Percentiles rank a stretch among this genome's conserved stretches.
These are phyloP conservation scores for Magnaporthiopsis poae DNA, from an alignment of 2,329 filamentous ascomycete species.

Conservation along the genomic window DNA sequence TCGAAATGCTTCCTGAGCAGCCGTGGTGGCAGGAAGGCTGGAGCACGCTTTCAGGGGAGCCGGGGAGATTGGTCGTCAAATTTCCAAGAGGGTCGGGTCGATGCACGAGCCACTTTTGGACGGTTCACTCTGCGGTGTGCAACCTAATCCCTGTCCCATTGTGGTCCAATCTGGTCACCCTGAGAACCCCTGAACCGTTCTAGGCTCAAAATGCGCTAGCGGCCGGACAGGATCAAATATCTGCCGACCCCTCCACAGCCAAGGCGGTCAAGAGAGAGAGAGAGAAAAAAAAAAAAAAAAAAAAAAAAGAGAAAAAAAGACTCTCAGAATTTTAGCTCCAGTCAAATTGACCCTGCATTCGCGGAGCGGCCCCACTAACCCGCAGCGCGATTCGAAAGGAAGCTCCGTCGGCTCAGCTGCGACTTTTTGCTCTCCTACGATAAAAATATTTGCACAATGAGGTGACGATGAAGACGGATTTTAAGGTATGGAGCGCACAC, in stretches of 20 bases:
- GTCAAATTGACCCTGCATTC: not conserved
- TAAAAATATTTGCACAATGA: constrained; percentile 15
- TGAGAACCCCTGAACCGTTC: constrained; percentile 2
- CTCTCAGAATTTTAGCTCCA: constrained; percentile 2
- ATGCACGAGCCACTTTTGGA: constrained; percentile 17
- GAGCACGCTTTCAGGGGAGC: constrained; percentile 14
- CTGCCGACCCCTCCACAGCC: constrained; percentile 19
- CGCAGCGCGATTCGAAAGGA: constrained; percentile 25
- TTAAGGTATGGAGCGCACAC: constrained; percentile 57
- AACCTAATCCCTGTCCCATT: not conserved
- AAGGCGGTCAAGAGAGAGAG: not conserved
- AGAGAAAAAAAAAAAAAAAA: constrained; percentile 15
- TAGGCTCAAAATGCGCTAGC: constrained; percentile 11
- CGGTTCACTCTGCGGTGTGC: constrained; percentile 8
- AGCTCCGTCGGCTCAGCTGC: not conserved
- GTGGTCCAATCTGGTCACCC: not conserved
- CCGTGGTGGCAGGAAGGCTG: constrained; percentile 13
- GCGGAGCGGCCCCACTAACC: constrained; percentile 7
- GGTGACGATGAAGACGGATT: constrained; percentile 91
- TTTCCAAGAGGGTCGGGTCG: constrained; percentile 13
- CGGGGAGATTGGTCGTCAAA: constrained; percentile 13
- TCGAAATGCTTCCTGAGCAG: not conserved
- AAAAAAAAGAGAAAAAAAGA: constrained; percentile 12
- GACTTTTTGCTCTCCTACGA: not conserved
- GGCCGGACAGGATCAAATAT: constrained; percentile 24